Conservation (phyloP, 371 early-diverging fungal species). For the Saksenaea oblongispora region DNA sequence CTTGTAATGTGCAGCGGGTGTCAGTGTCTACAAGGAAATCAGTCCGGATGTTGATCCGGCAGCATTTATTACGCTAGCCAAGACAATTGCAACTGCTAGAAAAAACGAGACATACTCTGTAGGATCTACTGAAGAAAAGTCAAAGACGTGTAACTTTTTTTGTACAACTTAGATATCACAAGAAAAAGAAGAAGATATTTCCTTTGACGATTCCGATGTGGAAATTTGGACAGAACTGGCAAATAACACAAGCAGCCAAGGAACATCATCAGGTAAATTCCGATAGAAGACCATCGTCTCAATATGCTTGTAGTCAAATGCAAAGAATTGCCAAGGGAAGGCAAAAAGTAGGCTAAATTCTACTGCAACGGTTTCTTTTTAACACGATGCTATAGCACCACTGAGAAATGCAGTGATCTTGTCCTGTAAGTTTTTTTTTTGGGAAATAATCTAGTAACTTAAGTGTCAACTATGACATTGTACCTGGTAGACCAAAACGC, state of each 20-base stretch:
- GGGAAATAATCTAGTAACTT: too few species aligned
- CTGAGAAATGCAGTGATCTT: too few species aligned
- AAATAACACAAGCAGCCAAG: not conserved
- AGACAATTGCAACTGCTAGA: not conserved
- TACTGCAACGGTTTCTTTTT: too few species aligned
- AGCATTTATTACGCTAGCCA: not conserved
- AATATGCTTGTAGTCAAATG: not conserved
- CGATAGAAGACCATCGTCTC: too few species aligned
- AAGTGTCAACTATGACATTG: too few species aligned
- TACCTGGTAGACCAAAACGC: not conserved
- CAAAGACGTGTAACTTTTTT: not conserved
- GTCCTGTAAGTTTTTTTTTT: too few species aligned
- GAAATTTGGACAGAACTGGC: not conserved
- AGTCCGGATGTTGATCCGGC: not conserved
- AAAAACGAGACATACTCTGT: not conserved
- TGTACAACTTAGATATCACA: not conserved
- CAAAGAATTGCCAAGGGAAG: not conserved
- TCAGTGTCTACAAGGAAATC: not conserved
- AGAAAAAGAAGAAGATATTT: not conserved
- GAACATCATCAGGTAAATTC: not conserved
- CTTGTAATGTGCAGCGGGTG: conserved; percentile 1
- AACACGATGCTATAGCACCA: too few species aligned
- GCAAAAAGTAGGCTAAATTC: too few species aligned
- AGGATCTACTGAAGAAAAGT: not conserved
- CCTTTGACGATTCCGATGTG: not conserved